Evolutionary conservation across 2,329 filamentous ascomycete species (phyloP).

Genomic region (Paecilomyces fulvus): DNA sequence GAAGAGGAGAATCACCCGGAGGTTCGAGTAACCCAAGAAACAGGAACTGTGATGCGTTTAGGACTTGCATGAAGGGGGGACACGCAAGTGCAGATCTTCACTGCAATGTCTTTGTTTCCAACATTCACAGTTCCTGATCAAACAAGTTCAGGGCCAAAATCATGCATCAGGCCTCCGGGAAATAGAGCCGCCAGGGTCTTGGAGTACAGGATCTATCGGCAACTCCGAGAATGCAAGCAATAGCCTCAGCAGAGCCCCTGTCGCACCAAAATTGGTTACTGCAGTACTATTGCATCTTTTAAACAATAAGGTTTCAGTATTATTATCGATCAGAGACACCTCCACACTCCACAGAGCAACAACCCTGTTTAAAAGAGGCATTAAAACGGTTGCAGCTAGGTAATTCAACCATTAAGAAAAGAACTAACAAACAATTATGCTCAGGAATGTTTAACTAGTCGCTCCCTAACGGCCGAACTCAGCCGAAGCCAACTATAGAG

Average conservation of each 20-base stretch:
- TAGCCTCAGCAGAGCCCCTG: background rate
- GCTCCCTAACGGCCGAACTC: background rate
- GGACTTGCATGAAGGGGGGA: background rate
- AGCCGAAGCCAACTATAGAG: background rate
- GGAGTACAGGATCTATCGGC: background rate
- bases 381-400: background rate
- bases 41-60: background rate
- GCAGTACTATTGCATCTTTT: background rate
- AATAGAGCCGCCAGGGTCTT: background rate
- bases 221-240: background rate
- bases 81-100: background rate
- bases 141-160: background rate
- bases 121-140: background rate
- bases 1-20: background rate
- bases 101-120: background rate
- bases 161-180: background rate
- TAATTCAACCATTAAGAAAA: background rate
- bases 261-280: background rate
- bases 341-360: background rate
- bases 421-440: background rate
- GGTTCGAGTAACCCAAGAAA: background rate
- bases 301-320: background rate
- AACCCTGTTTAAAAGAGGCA: background rate
- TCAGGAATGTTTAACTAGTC: background rate
- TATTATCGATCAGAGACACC: background rate